Percentiles rank a stretch among this genome's conserved stretches.
These are phyloP conservation scores for Zygotorulaspora mrakii DNA, from an alignment of 1,139 yeast species.

Conservation along the genomic window DNA sequence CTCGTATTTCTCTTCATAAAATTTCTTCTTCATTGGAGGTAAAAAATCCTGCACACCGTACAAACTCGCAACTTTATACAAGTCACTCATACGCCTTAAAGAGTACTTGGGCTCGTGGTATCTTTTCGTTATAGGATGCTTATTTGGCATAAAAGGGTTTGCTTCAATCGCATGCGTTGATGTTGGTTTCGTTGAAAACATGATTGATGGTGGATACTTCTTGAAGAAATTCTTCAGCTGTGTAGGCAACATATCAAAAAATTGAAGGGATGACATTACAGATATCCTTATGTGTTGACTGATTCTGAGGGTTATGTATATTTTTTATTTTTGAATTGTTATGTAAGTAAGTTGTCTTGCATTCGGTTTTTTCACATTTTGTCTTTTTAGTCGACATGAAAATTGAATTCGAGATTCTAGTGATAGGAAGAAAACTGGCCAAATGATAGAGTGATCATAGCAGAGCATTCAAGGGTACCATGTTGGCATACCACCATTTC, in stretches of 20 bases:
- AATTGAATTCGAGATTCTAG: too few species aligned
- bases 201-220: slow-evolving; percentile 83
- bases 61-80: slow-evolving; percentile 77
- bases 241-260: slow-evolving; percentile 60
- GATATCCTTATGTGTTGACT: too few species aligned
- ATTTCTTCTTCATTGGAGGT: slow-evolving; percentile 68
- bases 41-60: slow-evolving; percentile 76
- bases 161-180: slow-evolving; percentile 62
- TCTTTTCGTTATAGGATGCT: slow-evolving; percentile 72
- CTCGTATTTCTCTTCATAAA: slow-evolving; percentile 74
- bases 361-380: too few species aligned
- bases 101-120: slow-evolving; percentile 80
- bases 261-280: slow-evolving; percentile 14
- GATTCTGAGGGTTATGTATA: too few species aligned
- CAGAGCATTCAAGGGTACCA: slow-evolving; percentile 5
- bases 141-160: slow-evolving; percentile 87
- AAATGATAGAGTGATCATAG: slow-evolving; percentile 2
- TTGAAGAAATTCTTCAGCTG: slow-evolving; percentile 72
- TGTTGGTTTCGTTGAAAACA: slow-evolving; percentile 64
- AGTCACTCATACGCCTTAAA: slow-evolving; percentile 76
- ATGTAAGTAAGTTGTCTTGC: too few species aligned
- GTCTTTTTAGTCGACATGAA: too few species aligned
- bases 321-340: too few species aligned
- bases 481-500: slow-evolving; percentile 22
- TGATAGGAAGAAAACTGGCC: too few species aligned